Evolutionary conservation across 164 flowering plant species (phyloP).

Genomic region (Liriodendron chinense): DNA sequence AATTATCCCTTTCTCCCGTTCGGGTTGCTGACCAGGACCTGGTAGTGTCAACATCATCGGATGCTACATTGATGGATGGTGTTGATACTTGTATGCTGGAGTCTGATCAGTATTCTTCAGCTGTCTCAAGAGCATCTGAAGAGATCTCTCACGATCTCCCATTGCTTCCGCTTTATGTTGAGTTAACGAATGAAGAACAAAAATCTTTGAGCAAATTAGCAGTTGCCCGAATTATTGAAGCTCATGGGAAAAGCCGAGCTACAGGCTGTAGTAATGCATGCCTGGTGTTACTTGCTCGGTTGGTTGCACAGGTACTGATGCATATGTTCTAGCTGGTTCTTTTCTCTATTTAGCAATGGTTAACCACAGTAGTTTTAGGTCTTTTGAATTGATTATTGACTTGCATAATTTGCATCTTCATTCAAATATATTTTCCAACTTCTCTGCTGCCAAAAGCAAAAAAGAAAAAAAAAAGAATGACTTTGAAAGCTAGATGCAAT

Average conservation of each 20-base stretch:
- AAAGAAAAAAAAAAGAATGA: too few relatives aligned
- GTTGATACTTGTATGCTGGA: conserved; percentile 38
- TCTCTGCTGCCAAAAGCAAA: too few relatives aligned
- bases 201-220: conserved; percentile 40
- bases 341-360: neutral
- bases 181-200: conserved; percentile 56
- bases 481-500: too few relatives aligned
- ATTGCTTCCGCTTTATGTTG: conserved; percentile 54
- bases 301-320: conserved; percentile 72
- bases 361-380: neutral
- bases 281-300: conserved; percentile 76
- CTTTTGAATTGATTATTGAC: neutral
- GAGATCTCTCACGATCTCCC: conserved; percentile 61
- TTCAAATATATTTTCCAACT: neutral
- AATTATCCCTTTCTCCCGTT: conserved; percentile 35
- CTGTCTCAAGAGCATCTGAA: conserved; percentile 46
- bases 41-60: conserved; percentile 20
- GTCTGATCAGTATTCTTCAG: conserved; percentile 50
- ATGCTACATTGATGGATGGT: conserved; percentile 25
- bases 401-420: neutral
- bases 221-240: conserved; percentile 56
- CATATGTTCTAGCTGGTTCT: neutral
- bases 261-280: conserved; percentile 47
- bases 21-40: conserved; percentile 33
- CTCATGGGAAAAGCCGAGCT: conserved; percentile 34